Percentiles rank a stretch among this genome's conserved stretches.
Evolutionary conservation across 257 asterid genomes (phyloP).

Genomic region (Scutellaria minor): DNA sequence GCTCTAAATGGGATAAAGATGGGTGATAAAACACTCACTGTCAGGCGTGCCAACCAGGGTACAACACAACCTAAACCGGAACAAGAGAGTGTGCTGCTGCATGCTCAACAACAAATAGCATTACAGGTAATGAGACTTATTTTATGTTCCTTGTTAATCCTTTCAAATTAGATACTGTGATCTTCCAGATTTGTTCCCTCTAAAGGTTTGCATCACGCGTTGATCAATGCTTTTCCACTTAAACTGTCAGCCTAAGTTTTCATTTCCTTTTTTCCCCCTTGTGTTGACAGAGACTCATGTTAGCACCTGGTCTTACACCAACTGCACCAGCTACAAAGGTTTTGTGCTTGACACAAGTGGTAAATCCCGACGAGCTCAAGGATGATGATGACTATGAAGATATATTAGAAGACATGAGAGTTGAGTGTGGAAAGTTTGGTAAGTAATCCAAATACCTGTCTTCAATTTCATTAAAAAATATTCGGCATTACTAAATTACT

Average conservation of each 20-base stretch:
- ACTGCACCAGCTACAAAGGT: slow-evolving; percentile 63
- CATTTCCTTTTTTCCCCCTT: slow-evolving; percentile 9
- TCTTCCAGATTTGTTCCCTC: neutral
- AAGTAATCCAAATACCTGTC: neutral
- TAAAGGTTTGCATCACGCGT: neutral
- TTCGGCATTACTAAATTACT: slow-evolving; percentile 6
- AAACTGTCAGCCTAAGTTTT: neutral
- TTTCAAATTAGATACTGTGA: neutral
- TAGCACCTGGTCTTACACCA: slow-evolving; percentile 57
- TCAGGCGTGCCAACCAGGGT: slow-evolving; percentile 95
- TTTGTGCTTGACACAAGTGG: slow-evolving; percentile 83
- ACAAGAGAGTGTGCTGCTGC: slow-evolving; percentile 88
- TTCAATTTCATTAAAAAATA: neutral
- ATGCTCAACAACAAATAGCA: slow-evolving; percentile 95
- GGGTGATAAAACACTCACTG: slow-evolving; percentile 98
- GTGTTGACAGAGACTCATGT: slow-evolving; percentile 66
- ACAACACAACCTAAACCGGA: slow-evolving; percentile 90
- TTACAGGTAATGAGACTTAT: slow-evolving; percentile 62
- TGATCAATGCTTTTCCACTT: neutral
- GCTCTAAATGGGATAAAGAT: slow-evolving; percentile 98
- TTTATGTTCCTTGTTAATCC: slow-evolving; percentile 11
- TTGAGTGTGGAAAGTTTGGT: slow-evolving; percentile 83
- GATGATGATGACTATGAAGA: slow-evolving; percentile 83
- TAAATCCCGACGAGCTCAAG: slow-evolving; percentile 68
- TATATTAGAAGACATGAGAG: slow-evolving; percentile 85